Conservation (phyloP, 345 rosid species). For the Jatropha curcas region DNA sequence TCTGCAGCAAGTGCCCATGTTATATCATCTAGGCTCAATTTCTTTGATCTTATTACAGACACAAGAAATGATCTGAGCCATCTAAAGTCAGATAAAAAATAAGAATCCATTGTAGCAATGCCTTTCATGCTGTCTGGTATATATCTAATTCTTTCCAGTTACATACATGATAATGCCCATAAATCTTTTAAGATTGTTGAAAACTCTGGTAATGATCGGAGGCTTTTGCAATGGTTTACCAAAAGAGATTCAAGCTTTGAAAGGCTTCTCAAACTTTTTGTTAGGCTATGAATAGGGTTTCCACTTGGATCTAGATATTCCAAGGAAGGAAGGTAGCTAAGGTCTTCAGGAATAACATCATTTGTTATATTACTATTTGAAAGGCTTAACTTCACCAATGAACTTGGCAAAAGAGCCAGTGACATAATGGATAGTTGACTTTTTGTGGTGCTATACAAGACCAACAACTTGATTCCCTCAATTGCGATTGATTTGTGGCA, state of each 20-base stretch:
- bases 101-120: no score
- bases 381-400: constrained; percentile 15
- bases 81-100: no score
- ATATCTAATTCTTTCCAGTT: background rate
- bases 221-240: background rate
- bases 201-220: constrained; percentile 8
- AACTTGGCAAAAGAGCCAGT: constrained; percentile 2
- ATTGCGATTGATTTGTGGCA: background rate
- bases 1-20: no score
- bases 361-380: background rate
- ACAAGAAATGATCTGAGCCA: no score
- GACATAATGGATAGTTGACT: background rate
- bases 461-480: constrained; percentile 19
- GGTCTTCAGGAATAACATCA: constrained; percentile 4
- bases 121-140: no score
- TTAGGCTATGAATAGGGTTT: background rate
- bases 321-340: constrained; percentile 10
- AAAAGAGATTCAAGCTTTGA: background rate
- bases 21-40: no score
- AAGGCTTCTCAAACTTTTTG: constrained; percentile 6
- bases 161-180: background rate
- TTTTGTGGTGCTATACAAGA: constrained; percentile 11
- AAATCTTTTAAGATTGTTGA: background rate
- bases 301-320: background rate
- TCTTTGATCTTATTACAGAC: no score